phyloP scores from a whole-genome alignment of 2,329 filamentous ascomycete genomes.

The Scleromitrula shiraiana region DNA sequence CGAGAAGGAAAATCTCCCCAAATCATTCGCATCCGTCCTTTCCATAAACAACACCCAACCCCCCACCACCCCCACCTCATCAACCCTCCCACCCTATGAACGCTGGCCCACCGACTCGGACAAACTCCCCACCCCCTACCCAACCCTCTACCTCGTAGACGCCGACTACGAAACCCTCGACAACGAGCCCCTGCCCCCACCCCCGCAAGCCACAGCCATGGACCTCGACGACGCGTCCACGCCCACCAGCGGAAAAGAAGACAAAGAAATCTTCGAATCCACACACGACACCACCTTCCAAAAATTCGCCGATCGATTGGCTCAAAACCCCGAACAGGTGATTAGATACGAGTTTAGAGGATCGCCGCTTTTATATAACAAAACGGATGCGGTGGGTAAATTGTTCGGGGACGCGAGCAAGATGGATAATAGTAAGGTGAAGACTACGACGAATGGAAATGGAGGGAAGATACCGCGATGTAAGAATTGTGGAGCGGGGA shows the following conservation, averaged over 20 bases:
- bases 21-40: conserved; percentile 67
- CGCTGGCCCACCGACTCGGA: conserved; percentile 65
- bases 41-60: conserved; percentile 53
- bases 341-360: conserved; percentile 75
- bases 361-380: conserved; percentile 69
- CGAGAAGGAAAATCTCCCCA: conserved; percentile 39
- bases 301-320: conserved; percentile 68
- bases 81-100: conserved; percentile 40
- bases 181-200: conserved; percentile 40
- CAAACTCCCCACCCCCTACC: conserved; percentile 62
- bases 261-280: conserved; percentile 66
- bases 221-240: conserved; percentile 38
- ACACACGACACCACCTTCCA: conserved; percentile 69
- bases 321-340: conserved; percentile 75
- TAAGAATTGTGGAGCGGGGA: conserved; percentile 61
- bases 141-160: conserved; percentile 70
- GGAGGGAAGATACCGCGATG: conserved; percentile 61
- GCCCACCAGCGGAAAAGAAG: conserved; percentile 43
- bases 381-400: conserved; percentile 65
- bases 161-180: conserved; percentile 89
- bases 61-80: conserved; percentile 14
- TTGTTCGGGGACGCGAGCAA: conserved; percentile 36
- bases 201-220: conserved; percentile 39
- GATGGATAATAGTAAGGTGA: conserved; percentile 21
- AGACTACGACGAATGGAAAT: conserved; percentile 12